Base-by-base conservation (phyloP, 805 yeast species). In the Kazachstania bromeliacearum region DNA sequence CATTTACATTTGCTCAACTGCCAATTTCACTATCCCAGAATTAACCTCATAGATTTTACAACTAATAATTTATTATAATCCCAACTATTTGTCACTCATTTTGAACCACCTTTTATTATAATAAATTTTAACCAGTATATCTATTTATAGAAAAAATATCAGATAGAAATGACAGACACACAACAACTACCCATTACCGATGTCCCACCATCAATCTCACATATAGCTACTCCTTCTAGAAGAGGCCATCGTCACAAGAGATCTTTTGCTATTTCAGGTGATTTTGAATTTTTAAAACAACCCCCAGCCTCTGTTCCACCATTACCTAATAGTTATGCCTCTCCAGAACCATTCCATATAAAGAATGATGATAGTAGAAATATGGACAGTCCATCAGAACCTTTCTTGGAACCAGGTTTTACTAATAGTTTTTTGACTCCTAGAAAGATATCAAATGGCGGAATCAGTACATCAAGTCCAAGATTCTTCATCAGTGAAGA, bases 241-340 rank as follows among this genome's bases (percentile, higher is more conserved):
- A 63, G 73, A 43, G 74, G 77, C 2, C 95, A 85, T 59, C 73
- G 83, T 31, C 95, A 85, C 51, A 73, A 84, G 50, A 64, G 95
- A 35, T 85, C 95, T 0, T 87, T 89, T 16, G 95, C 95, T 0
- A 79, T 85, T 5, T 81, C 92, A 7, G 92, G 92, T 4, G 95
- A 85, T 54, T 81, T 84, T 53, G 92, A 82, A 47, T 61, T 61
- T 37, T 46, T 61, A 33, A 57, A 56, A 29, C 55, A 52, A 16
- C 51, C 51, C 2, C 43, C 42, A 9, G 33, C 43, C 14, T 35
- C 42, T 21, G 36, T 42, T 12, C 47, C 48, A 16, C 48, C 46
- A 15, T 21, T 42, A 21, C 42, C 47, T 12, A 23, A n/a, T 37
- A 37, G 21, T 12, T 31, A 25, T 35, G 25, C 36, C 7, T 34